phyloP scores from a whole-genome alignment of 1,139 yeast genomes.

The Fermentozyma sake region DNA sequence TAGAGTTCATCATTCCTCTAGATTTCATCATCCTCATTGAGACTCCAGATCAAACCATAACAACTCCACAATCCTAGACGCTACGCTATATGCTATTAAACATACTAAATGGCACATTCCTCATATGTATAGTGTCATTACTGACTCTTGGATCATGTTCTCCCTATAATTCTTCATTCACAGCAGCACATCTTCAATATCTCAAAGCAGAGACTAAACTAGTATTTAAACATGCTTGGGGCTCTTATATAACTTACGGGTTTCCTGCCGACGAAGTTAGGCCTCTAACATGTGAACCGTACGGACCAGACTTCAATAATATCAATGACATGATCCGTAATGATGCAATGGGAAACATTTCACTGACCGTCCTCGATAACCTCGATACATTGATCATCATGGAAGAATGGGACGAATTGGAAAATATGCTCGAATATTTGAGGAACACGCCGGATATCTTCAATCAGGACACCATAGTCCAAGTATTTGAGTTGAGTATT shows the following conservation, averaged over 20 bases:
- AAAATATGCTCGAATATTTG: slow-evolving; percentile 44
- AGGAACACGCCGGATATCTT: slow-evolving; percentile 40
- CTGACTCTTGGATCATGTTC: too few species aligned
- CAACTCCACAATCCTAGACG: too few species aligned
- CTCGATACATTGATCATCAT: slow-evolving; percentile 74
- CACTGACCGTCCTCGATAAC: slow-evolving; percentile 74
- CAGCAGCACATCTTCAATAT: slow-evolving; percentile 42
- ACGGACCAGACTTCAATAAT: slow-evolving; percentile 58
- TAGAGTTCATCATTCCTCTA: too few species aligned
- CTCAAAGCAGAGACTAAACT: slow-evolving; percentile 48
- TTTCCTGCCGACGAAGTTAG: slow-evolving; percentile 81
- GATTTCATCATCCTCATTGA: too few species aligned
- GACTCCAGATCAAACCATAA: too few species aligned
- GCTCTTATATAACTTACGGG: slow-evolving; percentile 63
- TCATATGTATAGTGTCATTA: too few species aligned
- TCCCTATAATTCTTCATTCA: slow-evolving; percentile 35
- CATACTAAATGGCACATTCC: too few species aligned
- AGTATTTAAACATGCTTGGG: slow-evolving; percentile 74
- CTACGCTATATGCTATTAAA: too few species aligned
- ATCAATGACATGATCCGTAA: slow-evolving; percentile 56
- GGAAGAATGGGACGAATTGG: slow-evolving; percentile 58
- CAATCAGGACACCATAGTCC: slow-evolving; percentile 65
- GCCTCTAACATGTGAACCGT: slow-evolving; percentile 69
- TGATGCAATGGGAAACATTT: slow-evolving; percentile 82
- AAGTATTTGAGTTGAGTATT: slow-evolving; percentile 83